Base-by-base conservation (phyloP, 2,329 filamentous ascomycete species). In the Diaporthe nobilis region DNA sequence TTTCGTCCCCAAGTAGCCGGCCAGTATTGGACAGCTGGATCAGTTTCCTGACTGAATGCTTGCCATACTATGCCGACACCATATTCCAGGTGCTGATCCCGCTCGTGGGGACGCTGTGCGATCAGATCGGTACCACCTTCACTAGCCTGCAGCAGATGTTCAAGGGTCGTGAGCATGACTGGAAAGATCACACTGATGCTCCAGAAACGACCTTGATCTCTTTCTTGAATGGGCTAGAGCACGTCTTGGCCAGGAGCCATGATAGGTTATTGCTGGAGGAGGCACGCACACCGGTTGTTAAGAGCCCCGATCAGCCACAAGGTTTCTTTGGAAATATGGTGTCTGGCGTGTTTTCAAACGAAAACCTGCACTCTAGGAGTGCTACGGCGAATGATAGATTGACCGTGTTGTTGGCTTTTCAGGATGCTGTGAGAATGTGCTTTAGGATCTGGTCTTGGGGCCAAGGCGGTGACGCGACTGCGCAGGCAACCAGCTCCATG, bases 361-460 rank as follows among this genome's bases (percentile, higher is more conserved):
- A 98, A 76, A 88, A 91, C 0, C 92, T 90, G 2, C 94, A 96
- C 77, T 90, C 92, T n/a, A 92, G 95, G 67, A 95, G 93, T 76
- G 92, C 93, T 10, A 95, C 94, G n/a, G 95, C 96, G 12, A 99
- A 98, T 81, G 96, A 97, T 80, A 92, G 96, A 61, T 88, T 99
- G 31, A 98, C 97, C 0, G 96, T 99, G 28, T 89, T 98, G 58
- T 88, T 99, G n/a, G 97, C 96, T 15, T 98, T 99, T 82, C 96
- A 98, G 83, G 97, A 99, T 82, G 95, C 96, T 1, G 95, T 98
- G 75, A 92, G 95, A 34, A 94, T 98, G 68, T 98, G 96, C 83
- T 97, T 98, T 82, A 92, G 89, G 17, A 98, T 99, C 71, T 99
- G 97, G 97, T 94, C 94, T 0, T 99, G 97, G 96, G 95, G 94